Conservation (phyloP, 2,329 filamentous ascomycete genomes). For the Colletotrichum salicis region DNA sequence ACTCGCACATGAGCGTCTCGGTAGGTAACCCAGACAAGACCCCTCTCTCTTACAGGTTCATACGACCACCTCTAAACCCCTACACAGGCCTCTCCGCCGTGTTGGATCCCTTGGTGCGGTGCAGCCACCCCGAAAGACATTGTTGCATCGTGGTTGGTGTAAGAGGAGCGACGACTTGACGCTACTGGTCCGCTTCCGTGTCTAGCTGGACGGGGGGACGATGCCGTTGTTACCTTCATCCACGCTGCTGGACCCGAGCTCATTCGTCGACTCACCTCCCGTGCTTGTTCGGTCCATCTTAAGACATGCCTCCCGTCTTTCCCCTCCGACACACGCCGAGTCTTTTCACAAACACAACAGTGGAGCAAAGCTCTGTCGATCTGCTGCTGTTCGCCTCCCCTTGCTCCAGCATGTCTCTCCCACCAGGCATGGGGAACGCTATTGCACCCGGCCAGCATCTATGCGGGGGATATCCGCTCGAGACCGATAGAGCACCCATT, state of each 20-base stretch:
- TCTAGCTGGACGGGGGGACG: constrained; percentile 2
- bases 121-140: constrained; percentile 25
- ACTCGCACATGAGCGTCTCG: background rate
- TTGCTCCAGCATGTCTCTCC: constrained; percentile 18
- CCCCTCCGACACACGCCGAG: constrained; percentile 8
- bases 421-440: constrained; percentile 27
- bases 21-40: background rate
- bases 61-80: background rate
- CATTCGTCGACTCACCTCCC: constrained; percentile 18
- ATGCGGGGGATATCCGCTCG: constrained; percentile 34
- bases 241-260: constrained; percentile 31
- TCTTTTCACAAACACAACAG: constrained; percentile 11
- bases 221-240: constrained; percentile 17
- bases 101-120: constrained; percentile 31
- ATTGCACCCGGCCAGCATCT: constrained; percentile 21
- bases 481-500: background rate
- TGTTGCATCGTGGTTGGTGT: constrained; percentile 26
- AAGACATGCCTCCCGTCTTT: constrained; percentile 23
- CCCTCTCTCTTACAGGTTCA: constrained; percentile 2
- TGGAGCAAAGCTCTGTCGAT: constrained; percentile 24
- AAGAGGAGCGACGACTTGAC: background rate
- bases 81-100: constrained; percentile 23
- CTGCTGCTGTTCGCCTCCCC: constrained; percentile 19
- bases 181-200: constrained; percentile 23
- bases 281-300: constrained; percentile 25